Evolutionary conservation across 495 filamentous ascomycete species (phyloP), one percentile per base, ranked within the genome.

Genomic region (Xylaria grammica): DNA sequence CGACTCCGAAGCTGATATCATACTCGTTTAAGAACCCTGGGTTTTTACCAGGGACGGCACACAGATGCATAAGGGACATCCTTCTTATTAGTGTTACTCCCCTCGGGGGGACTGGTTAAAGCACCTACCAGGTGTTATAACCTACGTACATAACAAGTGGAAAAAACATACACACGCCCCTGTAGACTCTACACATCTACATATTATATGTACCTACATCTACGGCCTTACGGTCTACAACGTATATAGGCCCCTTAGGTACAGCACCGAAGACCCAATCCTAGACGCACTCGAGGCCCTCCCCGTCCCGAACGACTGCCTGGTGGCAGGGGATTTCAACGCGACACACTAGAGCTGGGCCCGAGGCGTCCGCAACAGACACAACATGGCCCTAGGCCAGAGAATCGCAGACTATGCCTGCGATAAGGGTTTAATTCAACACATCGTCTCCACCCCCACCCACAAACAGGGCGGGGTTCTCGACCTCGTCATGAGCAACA

Each of bases 11-110:
- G 53, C 53, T 2, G 53, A 56, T 19, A 27, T 56, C 3, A 26
- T 56, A 3, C 22, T 56, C 8, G 20, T 56, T 2, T 34, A 56
- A 17, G 53, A 56, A 27, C 53, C 53, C 34, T 56, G 53, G 53
- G 15, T 34, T 2, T 13, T 4, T 2, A 24, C 45, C 45, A 49
- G 7, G 5, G 45, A 5, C 20, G 6, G 3, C 1, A 20, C 19
- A 4, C 22, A 49, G 4, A 22, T 22, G n/a, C 45, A 49, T 9
- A 57, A 57, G 24, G 40, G 40, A 15, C 36, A 57, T 22, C 36
- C 34, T 6, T 40, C 30, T 4, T 44, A 42, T 20, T 3, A 29
- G 4, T 24, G 15, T n/a, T 57, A 29, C 22, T 5, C 19, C 36
- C 54, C 38, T 13, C 5, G 22, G 15, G 38, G 40, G 10, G 19